Conservation (phyloP, 768 basidiomycete genomes). For the Pleurotus giganteus region DNA sequence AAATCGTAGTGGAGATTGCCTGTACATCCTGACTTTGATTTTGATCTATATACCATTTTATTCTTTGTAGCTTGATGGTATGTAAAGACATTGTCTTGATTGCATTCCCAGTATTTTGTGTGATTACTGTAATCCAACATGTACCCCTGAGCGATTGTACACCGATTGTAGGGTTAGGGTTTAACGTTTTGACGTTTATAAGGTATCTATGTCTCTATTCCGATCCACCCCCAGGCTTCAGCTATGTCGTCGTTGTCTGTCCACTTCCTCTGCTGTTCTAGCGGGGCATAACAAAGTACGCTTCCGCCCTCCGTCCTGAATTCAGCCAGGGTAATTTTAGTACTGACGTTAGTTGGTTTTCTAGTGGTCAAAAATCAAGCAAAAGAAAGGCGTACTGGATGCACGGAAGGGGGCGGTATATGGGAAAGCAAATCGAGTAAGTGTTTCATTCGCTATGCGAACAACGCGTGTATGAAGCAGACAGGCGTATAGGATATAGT, state of each 20-base stretch:
- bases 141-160: not conserved
- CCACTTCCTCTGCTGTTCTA: constrained; percentile 13
- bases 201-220: constrained; percentile 1
- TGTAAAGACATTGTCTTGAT: too few relatives aligned
- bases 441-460: constrained; percentile 17
- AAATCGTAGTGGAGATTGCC: not conserved
- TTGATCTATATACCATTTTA: not conserved
- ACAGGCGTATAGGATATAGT: constrained; percentile 51
- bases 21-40: not conserved
- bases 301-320: not conserved
- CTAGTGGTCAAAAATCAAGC: constrained; percentile 79
- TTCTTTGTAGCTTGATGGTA: not conserved
- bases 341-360: not conserved
- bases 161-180: constrained; percentile 7
- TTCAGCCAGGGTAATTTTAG: not conserved
- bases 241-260: constrained; percentile 17
- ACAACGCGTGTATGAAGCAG: not conserved
- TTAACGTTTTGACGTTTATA: not conserved
- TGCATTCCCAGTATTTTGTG: too few relatives aligned
- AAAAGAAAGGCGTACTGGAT: constrained; percentile 66
- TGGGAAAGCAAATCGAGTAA: constrained; percentile 52
- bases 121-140: too few relatives aligned
- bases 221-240: not conserved
- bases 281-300: constrained; percentile 44
- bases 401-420: constrained; percentile 57